phyloP scores from a whole-genome alignment of 495 filamentous ascomycete genomes.

The Rusavskia elegans region DNA sequence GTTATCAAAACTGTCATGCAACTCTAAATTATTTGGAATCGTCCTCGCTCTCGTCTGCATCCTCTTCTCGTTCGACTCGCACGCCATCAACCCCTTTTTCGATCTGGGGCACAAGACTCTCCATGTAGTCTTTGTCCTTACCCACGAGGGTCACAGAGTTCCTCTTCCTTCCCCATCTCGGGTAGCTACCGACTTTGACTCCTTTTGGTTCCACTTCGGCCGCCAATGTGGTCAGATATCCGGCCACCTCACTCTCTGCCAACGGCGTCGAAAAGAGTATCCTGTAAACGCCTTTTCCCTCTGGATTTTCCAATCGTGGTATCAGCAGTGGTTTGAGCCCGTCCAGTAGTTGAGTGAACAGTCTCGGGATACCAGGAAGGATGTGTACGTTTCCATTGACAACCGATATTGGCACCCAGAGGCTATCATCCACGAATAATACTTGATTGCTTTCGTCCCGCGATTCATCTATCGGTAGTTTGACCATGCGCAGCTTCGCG shows the following conservation, averaged over 20 bases:
- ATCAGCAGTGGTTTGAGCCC: conserved; percentile 54
- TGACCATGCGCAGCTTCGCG: conserved; percentile 79
- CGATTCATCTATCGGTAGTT: conserved; percentile 57
- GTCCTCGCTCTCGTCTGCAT: conserved; percentile 32
- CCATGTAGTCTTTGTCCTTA: conserved; percentile 43
- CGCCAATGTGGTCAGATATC: conserved; percentile 66
- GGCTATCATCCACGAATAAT: conserved; percentile 58
- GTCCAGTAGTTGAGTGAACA: conserved; percentile 67
- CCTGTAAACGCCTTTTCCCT: conserved; percentile 61
- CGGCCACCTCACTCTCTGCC: conserved; percentile 69
- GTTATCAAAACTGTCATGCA: neutral
- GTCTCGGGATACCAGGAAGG: conserved; percentile 71
- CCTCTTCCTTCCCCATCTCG: conserved; percentile 69
- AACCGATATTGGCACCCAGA: conserved; percentile 81
- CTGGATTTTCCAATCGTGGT: conserved; percentile 56
- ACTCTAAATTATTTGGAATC: conserved; percentile 1
- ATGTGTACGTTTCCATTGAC: conserved; percentile 92
- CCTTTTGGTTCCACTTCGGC: conserved; percentile 49
- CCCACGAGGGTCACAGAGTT: conserved; percentile 93
- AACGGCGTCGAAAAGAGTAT: conserved; percentile 75
- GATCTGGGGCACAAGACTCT: conserved; percentile 41
- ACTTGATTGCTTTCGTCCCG: conserved; percentile 45
- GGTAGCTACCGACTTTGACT: conserved; percentile 94
- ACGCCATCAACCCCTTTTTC: conserved; percentile 43
- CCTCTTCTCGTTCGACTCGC: conserved; percentile 39